Base-by-base conservation (phyloP, 495 filamentous ascomycete genomes). In the Emericellopsis terricola region DNA sequence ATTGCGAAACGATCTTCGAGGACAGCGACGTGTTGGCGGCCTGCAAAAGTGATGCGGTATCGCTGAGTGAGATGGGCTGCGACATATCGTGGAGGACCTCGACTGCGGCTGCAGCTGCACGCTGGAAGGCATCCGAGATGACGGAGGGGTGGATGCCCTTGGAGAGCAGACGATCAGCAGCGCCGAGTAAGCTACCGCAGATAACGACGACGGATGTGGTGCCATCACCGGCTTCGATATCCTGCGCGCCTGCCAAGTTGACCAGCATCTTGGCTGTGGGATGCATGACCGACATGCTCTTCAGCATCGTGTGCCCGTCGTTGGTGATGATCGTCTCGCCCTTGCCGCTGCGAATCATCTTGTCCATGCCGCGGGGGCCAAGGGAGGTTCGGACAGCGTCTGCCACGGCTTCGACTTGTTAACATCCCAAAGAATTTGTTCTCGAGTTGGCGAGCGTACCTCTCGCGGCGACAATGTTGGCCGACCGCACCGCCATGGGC, bases 311-410 rank as follows among this genome's bases (percentile, higher is more conserved):
- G 61, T 89, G 92, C 55, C 89, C 89, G 59, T 97, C 89, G 62
- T 97, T 97, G 44, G 87, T 94, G 57, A 97, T 97, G 48, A 96
- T 87, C 29, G 89, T 94, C 53, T 91, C 76, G 56, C 91, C 91
- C 52, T 84, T 92, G 43, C 84, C 79, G 18, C 81, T 91, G 71
- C 89, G 78, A 42, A 97, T 96, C 89, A 97, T 97, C 65, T 97
- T 97, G 61, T 97, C 89, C 86, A 94, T 92, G 33, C 62, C 64
- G 51, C 65, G 49, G 42, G 67, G 65, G 28, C 65, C 65, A 24
- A 67, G 47, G 28, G 61, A 70, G 31, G 81, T 93, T 63, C 89
- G 71, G 53, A 97, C 89, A 42, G 89, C 89, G 73, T 97, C 89
- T 48, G 91, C 72, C 45, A 97, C 85, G 49, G 89, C 89, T 87